A percentile compares a stretch with the other conserved stretches of the same genome.
These are phyloP conservation scores for Tolypocladium tundrense DNA, from an alignment of 2,329 filamentous ascomycete genomes.

Conservation along the genomic window DNA sequence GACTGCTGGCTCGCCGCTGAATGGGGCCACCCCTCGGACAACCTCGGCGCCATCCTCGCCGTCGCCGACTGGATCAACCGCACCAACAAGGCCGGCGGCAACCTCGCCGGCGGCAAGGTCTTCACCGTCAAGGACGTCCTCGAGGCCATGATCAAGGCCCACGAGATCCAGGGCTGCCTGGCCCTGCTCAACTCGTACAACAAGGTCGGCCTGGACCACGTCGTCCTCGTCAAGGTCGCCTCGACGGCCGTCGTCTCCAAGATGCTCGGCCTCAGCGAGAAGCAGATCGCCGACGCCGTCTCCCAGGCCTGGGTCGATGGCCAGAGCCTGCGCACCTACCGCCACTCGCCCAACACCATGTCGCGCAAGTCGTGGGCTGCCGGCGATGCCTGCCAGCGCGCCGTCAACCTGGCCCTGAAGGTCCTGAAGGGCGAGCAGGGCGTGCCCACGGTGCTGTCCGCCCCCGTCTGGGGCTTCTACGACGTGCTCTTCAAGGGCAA, in stretches of 20 bases:
- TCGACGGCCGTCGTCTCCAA: constrained; percentile 89
- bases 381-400: constrained; percentile 92
- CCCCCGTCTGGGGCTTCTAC: constrained; percentile 96
- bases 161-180: constrained; percentile 96
- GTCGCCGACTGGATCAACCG: constrained; percentile 97
- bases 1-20: constrained; percentile 99
- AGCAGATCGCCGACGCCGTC: constrained; percentile 88
- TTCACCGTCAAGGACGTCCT: constrained; percentile 85
- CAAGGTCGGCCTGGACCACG: constrained; percentile 96
- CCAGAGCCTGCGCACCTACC: constrained; percentile 90
- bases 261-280: constrained; percentile 82
- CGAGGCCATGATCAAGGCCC: constrained; percentile 97
- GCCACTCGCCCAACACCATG: constrained; percentile 98
- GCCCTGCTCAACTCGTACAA: constrained; percentile 98
- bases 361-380: constrained; percentile 98
- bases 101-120: constrained; percentile 78
- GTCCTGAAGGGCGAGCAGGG: constrained; percentile 86
- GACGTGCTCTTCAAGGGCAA: constrained; percentile 96
- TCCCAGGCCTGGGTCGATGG: constrained; percentile 97
- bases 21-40: constrained; percentile 98
- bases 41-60: constrained; percentile 90
- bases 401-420: constrained; percentile 84
- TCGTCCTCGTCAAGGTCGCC: constrained; percentile 95
- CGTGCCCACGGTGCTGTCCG: constrained; percentile 84
- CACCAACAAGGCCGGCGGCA: constrained; percentile 65